Base-by-base conservation (phyloP, 192 early-diverging fungal genomes). In the Jimgerdemannia flammicorona region DNA sequence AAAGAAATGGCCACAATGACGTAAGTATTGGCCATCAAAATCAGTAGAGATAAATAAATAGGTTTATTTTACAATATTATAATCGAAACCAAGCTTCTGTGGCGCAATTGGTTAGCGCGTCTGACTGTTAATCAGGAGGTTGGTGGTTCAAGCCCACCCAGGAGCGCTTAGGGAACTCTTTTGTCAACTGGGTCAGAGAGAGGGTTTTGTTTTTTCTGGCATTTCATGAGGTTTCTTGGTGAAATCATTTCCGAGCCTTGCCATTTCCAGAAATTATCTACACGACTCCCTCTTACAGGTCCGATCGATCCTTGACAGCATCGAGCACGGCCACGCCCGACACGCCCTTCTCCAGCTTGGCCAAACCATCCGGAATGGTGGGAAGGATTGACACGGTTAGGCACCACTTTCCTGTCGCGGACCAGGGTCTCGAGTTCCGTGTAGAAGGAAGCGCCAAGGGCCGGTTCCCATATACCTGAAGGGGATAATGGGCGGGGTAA, bases 91-190 rank as follows among this genome's bases (percentile, higher is more conserved):
- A 20, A 1, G 84, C 84, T 85, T 79, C 75, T 72, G 82, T 86
- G 85, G 85, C 84, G 85, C 85, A 86, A 86, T 85, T 82, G 84
- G 84, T 77, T 86, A 86, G 85, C 86, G 86, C 86, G 86, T 87
- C 81, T 82, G 86, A 84, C 86, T 87, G 86, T 87, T 87, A 87
- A 85, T 84, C 86, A 82, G 81, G 86, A 87, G 86, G 86, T 87
- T 87, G 86, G 84, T 84, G 83, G 86, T 87, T 87, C 86, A 73
- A 87, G 84, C 86, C 86, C 83, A 84, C 84, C 86, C 83, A 77
- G 84, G 86, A 86, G 86, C 84, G 85, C 9, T 65, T 54, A n/a
- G n/a, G n/a, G n/a, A 29, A 0, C 29, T 29, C 29, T 29, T 29
- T 29, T 29, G 29, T 0, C 29, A 29, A 29, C 29, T 29, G 29